These are phyloP conservation scores for slime mould (Dictyostelium discoideum) DNA, from an alignment of 78 protist genomes.

Conservation along the genomic window DNA sequence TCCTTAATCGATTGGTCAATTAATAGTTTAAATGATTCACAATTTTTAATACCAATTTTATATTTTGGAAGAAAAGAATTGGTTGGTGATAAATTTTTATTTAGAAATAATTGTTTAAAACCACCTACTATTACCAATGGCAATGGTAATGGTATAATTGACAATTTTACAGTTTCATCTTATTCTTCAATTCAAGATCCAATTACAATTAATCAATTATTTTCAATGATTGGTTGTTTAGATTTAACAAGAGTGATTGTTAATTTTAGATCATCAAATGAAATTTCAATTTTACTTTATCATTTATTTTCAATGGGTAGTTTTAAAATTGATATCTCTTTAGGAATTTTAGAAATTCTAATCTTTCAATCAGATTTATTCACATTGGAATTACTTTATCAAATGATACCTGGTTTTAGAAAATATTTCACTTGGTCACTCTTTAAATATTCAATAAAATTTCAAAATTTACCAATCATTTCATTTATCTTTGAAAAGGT, in stretches of 20 bases:
- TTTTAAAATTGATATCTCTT: neutral
- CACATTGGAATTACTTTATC: neutral
- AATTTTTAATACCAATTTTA: neutral
- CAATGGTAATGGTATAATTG: too few relatives aligned
- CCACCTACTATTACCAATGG: neutral
- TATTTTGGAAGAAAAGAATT: neutral
- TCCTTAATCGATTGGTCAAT: neutral
- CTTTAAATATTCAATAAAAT: neutral
- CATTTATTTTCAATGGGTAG: neutral
- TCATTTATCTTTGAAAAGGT: slow-evolving; percentile 4
- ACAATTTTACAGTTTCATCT: neutral
- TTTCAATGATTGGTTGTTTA: neutral
- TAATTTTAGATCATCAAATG: neutral
- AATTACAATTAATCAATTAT: neutral
- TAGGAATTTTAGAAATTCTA: neutral
- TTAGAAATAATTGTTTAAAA: neutral
- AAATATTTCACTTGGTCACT: neutral
- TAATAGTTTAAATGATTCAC: neutral
- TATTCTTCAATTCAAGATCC: neutral
- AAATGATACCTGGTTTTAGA: neutral
- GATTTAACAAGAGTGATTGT: neutral
- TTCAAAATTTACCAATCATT: neutral
- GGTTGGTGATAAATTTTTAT: neutral
- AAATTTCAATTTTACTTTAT: neutral
- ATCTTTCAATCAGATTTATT: neutral